These are phyloP conservation scores for Fusarium neocosmosporiellum DNA, from an alignment of 2,329 filamentous ascomycete species.

Conservation along the genomic window DNA sequence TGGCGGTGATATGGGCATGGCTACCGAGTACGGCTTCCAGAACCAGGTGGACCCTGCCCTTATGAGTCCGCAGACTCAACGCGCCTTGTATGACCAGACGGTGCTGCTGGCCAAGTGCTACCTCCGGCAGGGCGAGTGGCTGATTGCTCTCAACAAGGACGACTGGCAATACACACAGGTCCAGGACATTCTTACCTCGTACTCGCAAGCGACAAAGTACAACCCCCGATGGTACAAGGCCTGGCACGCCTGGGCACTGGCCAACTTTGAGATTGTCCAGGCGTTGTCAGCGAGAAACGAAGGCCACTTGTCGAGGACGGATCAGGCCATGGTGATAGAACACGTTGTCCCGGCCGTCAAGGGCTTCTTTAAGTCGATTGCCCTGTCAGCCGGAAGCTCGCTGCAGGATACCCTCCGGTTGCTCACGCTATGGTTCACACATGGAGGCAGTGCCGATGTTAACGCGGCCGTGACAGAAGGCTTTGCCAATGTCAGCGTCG, in stretches of 20 bases:
- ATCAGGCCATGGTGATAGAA: constrained; percentile 77
- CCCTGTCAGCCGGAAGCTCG: constrained; percentile 89
- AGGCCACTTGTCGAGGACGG: constrained; percentile 56
- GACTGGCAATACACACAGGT: constrained; percentile 91
- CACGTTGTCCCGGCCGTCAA: constrained; percentile 95
- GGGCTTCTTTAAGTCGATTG: constrained; percentile 98
- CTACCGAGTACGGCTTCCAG: constrained; percentile 63
- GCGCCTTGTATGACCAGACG: constrained; percentile 68
- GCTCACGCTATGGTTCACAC: constrained; percentile 95
- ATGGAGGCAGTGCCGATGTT: constrained; percentile 89
- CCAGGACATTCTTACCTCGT: constrained; percentile 89
- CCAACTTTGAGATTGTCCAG: constrained; percentile 98
- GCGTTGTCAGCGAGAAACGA: constrained; percentile 76
- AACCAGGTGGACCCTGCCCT: constrained; percentile 57
- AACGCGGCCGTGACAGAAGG: constrained; percentile 90
- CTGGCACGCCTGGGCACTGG: constrained; percentile 98
- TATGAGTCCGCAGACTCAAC: constrained; percentile 62
- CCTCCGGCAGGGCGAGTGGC: constrained; percentile 96
- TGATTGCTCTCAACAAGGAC: constrained; percentile 84
- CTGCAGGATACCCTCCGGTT: constrained; percentile 94
- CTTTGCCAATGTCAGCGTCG: constrained; percentile 90
- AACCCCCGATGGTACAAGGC: constrained; percentile 98
- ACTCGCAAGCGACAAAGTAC: constrained; percentile 91
- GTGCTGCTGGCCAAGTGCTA: constrained; percentile 93
- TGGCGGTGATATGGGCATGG: constrained; percentile 58